These are phyloP conservation scores for Tylopilus sp. DNA, from an alignment of 768 basidiomycete genomes.

Conservation along the genomic window DNA sequence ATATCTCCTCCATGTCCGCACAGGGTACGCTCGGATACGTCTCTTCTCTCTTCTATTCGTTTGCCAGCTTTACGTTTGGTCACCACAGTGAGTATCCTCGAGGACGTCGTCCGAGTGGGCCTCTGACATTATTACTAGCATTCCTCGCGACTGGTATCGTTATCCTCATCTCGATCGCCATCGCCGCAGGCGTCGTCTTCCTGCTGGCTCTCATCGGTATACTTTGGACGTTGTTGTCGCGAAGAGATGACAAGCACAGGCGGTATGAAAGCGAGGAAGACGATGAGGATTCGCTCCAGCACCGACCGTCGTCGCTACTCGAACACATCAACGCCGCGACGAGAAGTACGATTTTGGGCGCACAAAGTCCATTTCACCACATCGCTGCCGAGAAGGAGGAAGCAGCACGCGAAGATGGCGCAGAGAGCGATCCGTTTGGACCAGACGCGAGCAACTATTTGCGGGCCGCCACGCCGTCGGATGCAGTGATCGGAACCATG, in stretches of 20 bases:
- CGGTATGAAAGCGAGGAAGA: constrained; percentile 69
- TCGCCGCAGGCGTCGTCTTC: constrained; percentile 91
- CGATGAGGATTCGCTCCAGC: constrained; percentile 72
- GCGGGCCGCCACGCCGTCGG: constrained; percentile 79
- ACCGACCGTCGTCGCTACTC: constrained; percentile 82
- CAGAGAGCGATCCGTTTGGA: constrained; percentile 53
- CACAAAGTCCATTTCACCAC: constrained; percentile 35
- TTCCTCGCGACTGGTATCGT: constrained; percentile 91
- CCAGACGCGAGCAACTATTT: constrained; percentile 76
- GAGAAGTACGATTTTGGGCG: constrained; percentile 73
- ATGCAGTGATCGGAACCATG: constrained; percentile 60
- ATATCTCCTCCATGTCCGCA: constrained; percentile 63
- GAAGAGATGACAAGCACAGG: constrained; percentile 67
- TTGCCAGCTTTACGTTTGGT: constrained; percentile 70
- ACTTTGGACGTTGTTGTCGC: constrained; percentile 83
- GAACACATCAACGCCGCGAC: constrained; percentile 92
- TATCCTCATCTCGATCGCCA: constrained; percentile 96
- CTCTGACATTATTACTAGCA: constrained; percentile 40
- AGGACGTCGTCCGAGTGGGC: not conserved
- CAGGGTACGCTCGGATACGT: constrained; percentile 69
- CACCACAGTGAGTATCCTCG: constrained; percentile 54
- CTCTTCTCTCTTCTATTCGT: constrained; percentile 80
- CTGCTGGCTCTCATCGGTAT: constrained; percentile 81
- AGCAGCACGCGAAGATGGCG: constrained; percentile 33
- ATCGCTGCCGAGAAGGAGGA: constrained; percentile 56